Evolutionary conservation across 768 basidiomycete genomes (phyloP), one percentile per base, ranked within the genome.

Genomic region (Podaxis sp.): DNA sequence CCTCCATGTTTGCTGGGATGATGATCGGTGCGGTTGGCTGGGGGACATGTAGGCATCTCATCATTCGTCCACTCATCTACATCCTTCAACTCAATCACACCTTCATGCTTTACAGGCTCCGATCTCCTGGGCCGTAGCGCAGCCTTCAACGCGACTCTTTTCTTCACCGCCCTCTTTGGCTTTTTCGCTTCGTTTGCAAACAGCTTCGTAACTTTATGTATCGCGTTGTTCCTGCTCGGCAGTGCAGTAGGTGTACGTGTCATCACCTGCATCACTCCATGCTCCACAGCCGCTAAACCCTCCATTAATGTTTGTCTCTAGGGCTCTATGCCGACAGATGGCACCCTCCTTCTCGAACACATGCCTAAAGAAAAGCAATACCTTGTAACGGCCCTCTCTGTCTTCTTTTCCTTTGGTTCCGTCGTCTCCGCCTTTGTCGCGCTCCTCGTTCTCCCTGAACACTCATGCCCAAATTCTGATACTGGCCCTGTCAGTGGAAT

Each of bases 271-370:
- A 55, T 46, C 36, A 13, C 21, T 13, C 48, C 21, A 21, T n/a
- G 10, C n/a, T 32, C n/a, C 36, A 5, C 60, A 16, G 27, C 50
- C 32, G 35, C 37, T 48, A 50, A 35, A 32, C 16, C 57, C 42
- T 36, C 50, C 21, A 51, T 42, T 23, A 27, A 37, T 21, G 14
- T 44, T 44, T 18, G 18, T 28, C 18, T 46, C 46, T 60, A 95
- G 92, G 89, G 95, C 42, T 89, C 93, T 46, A 96, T 98, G 93
- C 95, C 95, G 0, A 98, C 95, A 0, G 96, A 98, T 65, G 95
- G 95, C 5, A 98, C 94, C 0, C 84, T 96, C 3, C 82, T 94
- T 23, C 79, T 94, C 7, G 96, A 99, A 68, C 94, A 97, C 67
- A 87, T 98, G 78, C 96, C 96, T 2, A 86, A 88, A 64, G 84